Conservation (phyloP, 2,329 filamentous ascomycete genomes). For the Ophiostoma sp. region DNA sequence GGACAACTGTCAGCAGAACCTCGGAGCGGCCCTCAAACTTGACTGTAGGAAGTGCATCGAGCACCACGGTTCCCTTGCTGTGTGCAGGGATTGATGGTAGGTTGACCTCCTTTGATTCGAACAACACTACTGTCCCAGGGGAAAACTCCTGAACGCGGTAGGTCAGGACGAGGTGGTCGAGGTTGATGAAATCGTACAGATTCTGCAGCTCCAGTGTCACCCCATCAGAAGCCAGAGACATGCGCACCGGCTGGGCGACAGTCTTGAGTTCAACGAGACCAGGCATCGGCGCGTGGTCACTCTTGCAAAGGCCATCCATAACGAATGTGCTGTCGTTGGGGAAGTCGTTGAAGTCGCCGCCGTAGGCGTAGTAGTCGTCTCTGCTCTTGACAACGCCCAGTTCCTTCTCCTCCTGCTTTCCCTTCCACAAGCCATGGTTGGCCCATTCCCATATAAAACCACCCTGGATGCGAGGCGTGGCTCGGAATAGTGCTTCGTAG, state of each 20-base stretch:
- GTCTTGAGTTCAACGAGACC: constrained; percentile 54
- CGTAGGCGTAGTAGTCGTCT: constrained; percentile 49
- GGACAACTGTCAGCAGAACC: constrained; percentile 16
- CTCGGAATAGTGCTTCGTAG: constrained; percentile 59
- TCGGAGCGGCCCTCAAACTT: constrained; percentile 9
- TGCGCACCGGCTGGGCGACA: constrained; percentile 49
- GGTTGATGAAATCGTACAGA: constrained; percentile 44
- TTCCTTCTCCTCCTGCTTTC: constrained; percentile 37
- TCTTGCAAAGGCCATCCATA: constrained; percentile 54
- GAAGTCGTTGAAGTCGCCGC: constrained; percentile 56
- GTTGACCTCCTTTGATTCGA: constrained; percentile 36
- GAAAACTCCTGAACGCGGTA: constrained; percentile 39
- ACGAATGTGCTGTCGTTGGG: constrained; percentile 58
- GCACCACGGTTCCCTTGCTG: constrained; percentile 32
- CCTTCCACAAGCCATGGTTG: constrained; percentile 53
- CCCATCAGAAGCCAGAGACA: constrained; percentile 35
- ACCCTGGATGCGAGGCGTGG: constrained; percentile 57
- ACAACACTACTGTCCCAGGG: constrained; percentile 22
- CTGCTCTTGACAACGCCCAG: not conserved
- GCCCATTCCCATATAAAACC: constrained; percentile 65
- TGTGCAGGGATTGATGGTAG: constrained; percentile 41
- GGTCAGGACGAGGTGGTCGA: constrained; percentile 39
- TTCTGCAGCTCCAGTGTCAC: constrained; percentile 37
- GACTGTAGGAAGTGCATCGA: constrained; percentile 42
- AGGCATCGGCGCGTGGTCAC: constrained; percentile 49